Base-by-base conservation (phyloP, 768 basidiomycete species). In the Mycena belliarum region DNA sequence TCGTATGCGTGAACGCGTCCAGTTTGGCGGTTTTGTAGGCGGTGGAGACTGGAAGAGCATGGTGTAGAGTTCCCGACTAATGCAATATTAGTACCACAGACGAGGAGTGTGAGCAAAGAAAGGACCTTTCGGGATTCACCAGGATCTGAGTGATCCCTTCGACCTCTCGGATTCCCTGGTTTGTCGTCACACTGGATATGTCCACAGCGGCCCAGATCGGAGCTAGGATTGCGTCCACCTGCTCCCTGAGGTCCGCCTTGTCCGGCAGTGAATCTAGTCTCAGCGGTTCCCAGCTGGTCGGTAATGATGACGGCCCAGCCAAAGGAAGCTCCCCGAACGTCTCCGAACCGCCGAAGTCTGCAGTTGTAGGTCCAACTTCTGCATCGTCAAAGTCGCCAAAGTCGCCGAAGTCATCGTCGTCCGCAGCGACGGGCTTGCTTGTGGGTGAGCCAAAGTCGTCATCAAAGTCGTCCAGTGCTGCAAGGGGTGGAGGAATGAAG, bases 1-100 rank as follows among this genome's bases (percentile, higher is more conserved):
- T 54, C 95, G 84, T 69, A 93, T 94, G 42, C 91, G 84, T 55
- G 94, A 96, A 45, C 93, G 87, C 49, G 87, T 95, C 95, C 95
- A 98, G 65, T 92, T 95, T 51, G 93, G 87, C n/a, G 91, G 88
- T 69, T 89, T 86, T 43, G 83, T 87, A 11, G 87, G 82, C 32
- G 91, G 87, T 2, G 89, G 85, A 1, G 87, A 81, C 61, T 88
- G 81, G 37, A 92, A 69, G 18, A 95, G 79, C 57, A 80, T 76
- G 55, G 85, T 84, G 72, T 93, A 93, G 51, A 93, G 72, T 59
- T 88, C 82, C 46, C 93, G 93, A 71, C 95, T 96, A 62, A 40
- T 47, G 55, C 29, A 57, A 52, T 50, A 47, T 51, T 49, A 64
- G 44, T n/a, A 41, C 66, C 45, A 61, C 65, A 38, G 52, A 52